Base-by-base conservation (phyloP, 2,329 filamentous ascomycete species). In the Ascochyta clinopodiicola region DNA sequence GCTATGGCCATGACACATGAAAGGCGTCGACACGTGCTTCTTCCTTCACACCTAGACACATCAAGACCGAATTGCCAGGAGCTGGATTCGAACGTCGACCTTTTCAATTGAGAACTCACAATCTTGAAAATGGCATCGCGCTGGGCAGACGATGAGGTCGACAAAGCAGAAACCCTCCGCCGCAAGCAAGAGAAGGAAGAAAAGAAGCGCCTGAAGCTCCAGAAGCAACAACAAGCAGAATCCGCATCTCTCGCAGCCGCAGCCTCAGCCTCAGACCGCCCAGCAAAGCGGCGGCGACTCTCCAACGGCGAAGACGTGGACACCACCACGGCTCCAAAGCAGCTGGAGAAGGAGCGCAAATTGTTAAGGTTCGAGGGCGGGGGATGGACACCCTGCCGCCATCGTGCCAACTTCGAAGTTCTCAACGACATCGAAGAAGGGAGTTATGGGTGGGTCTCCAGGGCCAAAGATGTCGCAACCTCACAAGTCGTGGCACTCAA, bases 391-490 rank as follows among this genome's bases (percentile, higher is more conserved):
- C 81, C 85, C 3, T 90, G 89, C 70, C 84, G 90, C 57, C 90
- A 90, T 72, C 89, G 96, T 24, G 89, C 94, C 70, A 88, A 91
- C 70, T 99, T 93, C 78, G 91, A 97, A 69, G 90, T 91, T 64
- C 82, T 99, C 53, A 99, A 99, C 75, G 90, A 95, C 73, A 99
- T 99, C 68, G 95, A 98, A 76, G 95, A 99, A 79, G 95, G 95
- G 32, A 92, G 92, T 8, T 99, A 99, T 76, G 95, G 95, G 40
- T 94, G 88, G 85, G 95, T 99, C 4, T 93, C 93, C 50, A 84
- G 95, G 54, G 95, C 92, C 12, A 88, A 83, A 59, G 89, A 96
- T 67, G 81, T 84, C 29, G 79, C 81, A 4, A 94, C 90, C 0
- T 90, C 90, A 31, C 85, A 88, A 53, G 84, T 99, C 6, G 93